Base-by-base conservation (phyloP, 306 rosid genomes). In the Cicer judaicum region DNA sequence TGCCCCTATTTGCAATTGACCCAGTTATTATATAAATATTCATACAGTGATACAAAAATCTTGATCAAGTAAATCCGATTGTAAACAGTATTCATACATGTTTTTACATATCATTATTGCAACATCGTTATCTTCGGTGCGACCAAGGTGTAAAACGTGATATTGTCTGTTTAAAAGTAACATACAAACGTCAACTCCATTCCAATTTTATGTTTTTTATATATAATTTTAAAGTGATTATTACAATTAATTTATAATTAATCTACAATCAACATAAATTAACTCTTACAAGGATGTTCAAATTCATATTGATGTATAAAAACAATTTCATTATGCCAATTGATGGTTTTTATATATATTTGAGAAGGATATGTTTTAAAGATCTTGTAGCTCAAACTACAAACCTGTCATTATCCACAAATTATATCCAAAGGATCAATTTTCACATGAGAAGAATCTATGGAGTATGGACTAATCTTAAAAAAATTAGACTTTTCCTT, bases 381-480 rank as follows among this genome's bases (percentile, higher is more conserved):
- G 83, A 81, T 84, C 68, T 81, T 80, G 77, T 66, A n/a, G 74
- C 57, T 80, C 61, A 77, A 55, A 40, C 80, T 68, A 70, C 21
- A 72, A 77, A 46, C 11, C 13, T 64, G 81, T 85, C 83, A 52
- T 73, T 65, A 39, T 78, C 76, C 60, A 59, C 59, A 56, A 61
- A 24, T 77, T 78, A 47, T 60, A 21, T 79, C 77, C 79, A 36
- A 52, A 76, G 1, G 73, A 70, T 81, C 72, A 50, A 18, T 69
- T 68, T 76, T 90, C 91, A 85, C 90, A 90, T 79, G 89, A 80
- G 73, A 73, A 80, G 78, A 83, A 86, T 84, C 92, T 74, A 67
- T 46, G 24, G 49, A 72, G n/a, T 50, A 76, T 46, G 24, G 54
- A 72, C 19, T 50, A 76, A 82, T 87, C 70, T 24, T 24, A 24